These are phyloP conservation scores for Trametes coccinea DNA, from an alignment of 768 basidiomycete genomes.

Conservation along the genomic window DNA sequence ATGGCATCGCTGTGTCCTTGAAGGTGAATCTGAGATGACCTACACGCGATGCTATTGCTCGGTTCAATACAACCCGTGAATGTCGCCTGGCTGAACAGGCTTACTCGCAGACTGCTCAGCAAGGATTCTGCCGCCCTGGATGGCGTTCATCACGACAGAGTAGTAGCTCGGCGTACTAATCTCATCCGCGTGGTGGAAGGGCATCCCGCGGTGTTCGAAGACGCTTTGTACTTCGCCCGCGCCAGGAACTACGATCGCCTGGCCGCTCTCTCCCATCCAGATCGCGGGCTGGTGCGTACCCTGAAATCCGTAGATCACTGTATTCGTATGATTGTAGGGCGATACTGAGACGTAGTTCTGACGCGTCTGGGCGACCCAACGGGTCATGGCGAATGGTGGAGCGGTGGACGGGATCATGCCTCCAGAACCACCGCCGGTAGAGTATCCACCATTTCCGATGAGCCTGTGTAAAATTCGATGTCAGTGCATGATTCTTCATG, in stretches of 20 bases:
- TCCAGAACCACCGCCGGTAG: slow-evolving; percentile 62
- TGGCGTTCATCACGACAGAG: slow-evolving; percentile 52
- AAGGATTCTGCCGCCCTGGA: slow-evolving; percentile 45
- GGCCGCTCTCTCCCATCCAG: slow-evolving; percentile 84
- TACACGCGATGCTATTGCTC: slow-evolving; percentile 62
- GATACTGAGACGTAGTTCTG: slow-evolving; percentile 73
- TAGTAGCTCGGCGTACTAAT: slow-evolving; percentile 58
- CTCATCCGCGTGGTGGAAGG: slow-evolving; percentile 52
- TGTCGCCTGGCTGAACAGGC: slow-evolving; percentile 25
- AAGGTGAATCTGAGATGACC: slow-evolving; percentile 77
- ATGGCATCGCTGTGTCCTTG: slow-evolving; percentile 43
- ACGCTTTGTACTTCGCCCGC: slow-evolving; percentile 46
- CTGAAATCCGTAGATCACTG: slow-evolving; percentile 62
- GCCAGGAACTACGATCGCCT: slow-evolving; percentile 62
- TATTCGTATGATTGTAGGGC: slow-evolving; percentile 67
- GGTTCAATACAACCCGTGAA: no score
- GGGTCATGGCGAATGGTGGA: slow-evolving; percentile 83
- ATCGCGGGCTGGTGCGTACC: slow-evolving; percentile 85
- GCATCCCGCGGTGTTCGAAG: slow-evolving; percentile 62
- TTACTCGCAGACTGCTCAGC: slow-evolving; percentile 65
- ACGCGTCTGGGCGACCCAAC: slow-evolving; percentile 82
- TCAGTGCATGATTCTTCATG: no score
- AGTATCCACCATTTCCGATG: slow-evolving; percentile 73
- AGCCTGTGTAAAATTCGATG: slow-evolving; percentile 34
- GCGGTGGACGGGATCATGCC: slow-evolving; percentile 77